Evolutionary conservation across 495 filamentous ascomycete species (phyloP), one percentile per base, ranked within the genome.

Genomic region (Rostrohypoxylon terebratum): DNA sequence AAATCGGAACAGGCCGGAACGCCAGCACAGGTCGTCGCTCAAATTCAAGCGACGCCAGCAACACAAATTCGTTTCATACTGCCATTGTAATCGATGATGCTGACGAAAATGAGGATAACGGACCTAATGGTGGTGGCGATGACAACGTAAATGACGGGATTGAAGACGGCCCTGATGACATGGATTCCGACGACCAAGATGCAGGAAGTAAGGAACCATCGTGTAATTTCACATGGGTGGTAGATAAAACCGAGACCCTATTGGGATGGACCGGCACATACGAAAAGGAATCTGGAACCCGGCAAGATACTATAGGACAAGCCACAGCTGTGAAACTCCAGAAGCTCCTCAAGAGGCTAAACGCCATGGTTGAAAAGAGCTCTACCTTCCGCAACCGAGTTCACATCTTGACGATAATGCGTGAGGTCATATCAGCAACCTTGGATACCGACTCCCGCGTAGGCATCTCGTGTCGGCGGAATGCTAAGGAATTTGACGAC

Each of bases 271-370:
- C 21, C 28, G 48, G 21, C 13, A 6, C 28, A 4, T 53, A 4
- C 7, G 23, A 53, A 3, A 53, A 53, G 14, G 48, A 53, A 31
- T 53, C 48, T 5, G 48, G 28, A 14, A 53, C n/a, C 25, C 14
- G 48, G 10, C 48, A 53, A 25, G 48, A 53, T 53, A 53, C 48
- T 11, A 53, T 53, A 53, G 48, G 48, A 53, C 48, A 28, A 4
- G 28, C 21, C 28, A 53, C 48, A 28, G 48, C 48, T 14, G 28
- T 31, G n/a, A 53, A 53, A 4, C 48, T 53, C n/a, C 48, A 53
- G 23, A 53, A 31, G 10, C 48, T 53, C 48, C 48, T 53, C 3
- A 53, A 53, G 23, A 53, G 23, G 11, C 28, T 53, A 23, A 31
- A 25, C 23, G 48, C 48, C 48, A 28, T 31, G 23, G 6, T 53